Conservation (phyloP, 169 alveolate species). For the Babesia bovis region DNA sequence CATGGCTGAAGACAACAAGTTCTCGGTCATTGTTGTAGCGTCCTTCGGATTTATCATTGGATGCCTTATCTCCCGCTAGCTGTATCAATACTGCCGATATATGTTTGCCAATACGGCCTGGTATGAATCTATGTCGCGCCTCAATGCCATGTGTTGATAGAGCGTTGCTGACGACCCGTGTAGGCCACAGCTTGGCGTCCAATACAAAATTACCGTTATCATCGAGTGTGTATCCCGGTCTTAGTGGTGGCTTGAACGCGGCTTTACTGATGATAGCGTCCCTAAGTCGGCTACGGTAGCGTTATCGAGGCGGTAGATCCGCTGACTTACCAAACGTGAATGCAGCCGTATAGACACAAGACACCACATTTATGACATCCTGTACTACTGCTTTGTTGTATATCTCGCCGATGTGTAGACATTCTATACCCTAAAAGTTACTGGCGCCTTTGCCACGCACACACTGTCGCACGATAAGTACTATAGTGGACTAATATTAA, state of each 20-base stretch:
- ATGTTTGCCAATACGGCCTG: neutral
- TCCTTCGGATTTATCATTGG: neutral
- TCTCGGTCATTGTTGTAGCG: constrained; percentile 37
- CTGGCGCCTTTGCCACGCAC: neutral
- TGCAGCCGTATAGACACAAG: constrained; percentile 8
- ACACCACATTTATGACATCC: neutral
- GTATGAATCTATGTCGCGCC: constrained; percentile 4
- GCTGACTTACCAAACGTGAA: constrained; percentile 18
- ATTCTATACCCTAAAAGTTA: too few species aligned
- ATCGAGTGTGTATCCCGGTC: constrained; percentile 68
- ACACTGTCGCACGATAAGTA: neutral
- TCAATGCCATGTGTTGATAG: constrained; percentile 14
- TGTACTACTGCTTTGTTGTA: neutral
- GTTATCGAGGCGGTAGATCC: neutral
- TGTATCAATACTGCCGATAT: constrained; percentile 12
- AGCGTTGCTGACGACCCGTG: constrained; percentile 3
- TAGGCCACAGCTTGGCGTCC: constrained; percentile 5
- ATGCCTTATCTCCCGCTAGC: neutral
- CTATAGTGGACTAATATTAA: neutral
- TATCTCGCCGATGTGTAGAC: neutral
- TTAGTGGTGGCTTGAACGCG: constrained; percentile 74
- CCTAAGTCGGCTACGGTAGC: constrained; percentile 52
- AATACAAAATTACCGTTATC: constrained; percentile 38
- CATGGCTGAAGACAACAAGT: constrained; percentile 84
- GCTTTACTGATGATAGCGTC: constrained; percentile 60